phyloP scores from a whole-genome alignment of 1,284 basidiomycete genomes.

The Tilletia horrida region DNA sequence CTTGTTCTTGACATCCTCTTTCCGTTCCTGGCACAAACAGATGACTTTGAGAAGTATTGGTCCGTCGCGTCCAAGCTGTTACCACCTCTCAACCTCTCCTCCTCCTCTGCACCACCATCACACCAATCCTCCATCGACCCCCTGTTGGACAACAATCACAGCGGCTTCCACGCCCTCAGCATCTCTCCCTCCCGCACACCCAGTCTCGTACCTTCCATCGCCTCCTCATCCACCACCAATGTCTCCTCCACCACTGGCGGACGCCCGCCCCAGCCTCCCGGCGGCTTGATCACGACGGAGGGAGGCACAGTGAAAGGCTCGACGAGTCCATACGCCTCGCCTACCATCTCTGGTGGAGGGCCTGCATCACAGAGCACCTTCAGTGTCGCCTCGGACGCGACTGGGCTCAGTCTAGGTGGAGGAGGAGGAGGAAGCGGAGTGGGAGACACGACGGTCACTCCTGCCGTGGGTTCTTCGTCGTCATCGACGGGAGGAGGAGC shows the following conservation, averaged over 20 bases:
- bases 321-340: constrained; percentile 2
- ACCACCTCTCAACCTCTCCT: constrained; percentile 39
- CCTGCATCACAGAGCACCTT: constrained; percentile 11
- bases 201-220: constrained; percentile 19
- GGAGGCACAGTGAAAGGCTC: constrained; percentile 14
- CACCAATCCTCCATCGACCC: constrained; percentile 26
- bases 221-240: constrained; percentile 30
- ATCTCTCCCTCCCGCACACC: constrained; percentile 9
- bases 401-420: neutral
- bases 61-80: constrained; percentile 79
- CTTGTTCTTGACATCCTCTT: neutral
- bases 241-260: constrained; percentile 15
- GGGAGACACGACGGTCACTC: constrained; percentile 2
- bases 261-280: neutral
- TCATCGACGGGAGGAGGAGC: neutral
- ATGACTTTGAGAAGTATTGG: constrained; percentile 93
- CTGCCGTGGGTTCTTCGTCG: neutral
- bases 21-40: constrained; percentile 56
- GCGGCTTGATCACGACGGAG: neutral
- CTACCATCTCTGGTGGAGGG: neutral
- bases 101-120: neutral
- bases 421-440: neutral
- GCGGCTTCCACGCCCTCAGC: constrained; percentile 26
- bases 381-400: constrained; percentile 5
- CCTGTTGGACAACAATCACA: constrained; percentile 24